These are phyloP conservation scores for Geotrichum aggregatum DNA, from an alignment of 1,139 yeast species.

Conservation along the genomic window DNA sequence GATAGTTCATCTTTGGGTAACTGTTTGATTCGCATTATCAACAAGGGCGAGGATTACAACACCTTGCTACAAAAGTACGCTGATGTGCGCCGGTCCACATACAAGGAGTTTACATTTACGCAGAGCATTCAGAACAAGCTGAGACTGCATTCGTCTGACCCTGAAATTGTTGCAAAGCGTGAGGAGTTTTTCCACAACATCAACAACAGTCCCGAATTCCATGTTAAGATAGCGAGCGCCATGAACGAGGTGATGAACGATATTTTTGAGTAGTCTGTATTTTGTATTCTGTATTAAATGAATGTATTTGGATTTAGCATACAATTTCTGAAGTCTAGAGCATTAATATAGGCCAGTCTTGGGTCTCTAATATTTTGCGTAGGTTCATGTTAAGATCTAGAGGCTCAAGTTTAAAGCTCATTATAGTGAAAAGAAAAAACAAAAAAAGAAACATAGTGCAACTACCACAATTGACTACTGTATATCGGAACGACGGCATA, in stretches of 20 bases:
- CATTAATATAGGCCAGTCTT: no score
- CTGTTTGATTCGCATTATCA: not conserved
- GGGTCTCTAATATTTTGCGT: no score
- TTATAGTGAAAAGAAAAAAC: no score
- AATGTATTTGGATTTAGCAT: no score
- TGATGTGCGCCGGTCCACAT: not conserved
- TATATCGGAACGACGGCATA: no score
- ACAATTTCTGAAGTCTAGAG: no score
- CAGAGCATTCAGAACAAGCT: constrained; percentile 2
- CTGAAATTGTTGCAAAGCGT: not conserved
- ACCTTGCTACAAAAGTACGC: not conserved
- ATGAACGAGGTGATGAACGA: not conserved
- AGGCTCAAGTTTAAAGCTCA: no score
- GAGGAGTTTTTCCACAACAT: not conserved
- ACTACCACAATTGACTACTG: no score
- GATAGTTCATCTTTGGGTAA: not conserved
- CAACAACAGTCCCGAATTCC: not conserved
- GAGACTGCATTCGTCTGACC: not conserved
- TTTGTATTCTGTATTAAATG: no score
- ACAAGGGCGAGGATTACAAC: not conserved
- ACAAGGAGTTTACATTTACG: not conserved
- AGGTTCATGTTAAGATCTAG: no score
- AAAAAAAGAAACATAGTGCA: no score
- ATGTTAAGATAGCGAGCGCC: not conserved
- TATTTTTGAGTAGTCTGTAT: not conserved